Conservation (phyloP, 225 moss, liverwort and hornwort genomes). For the Marchantia paleacea region DNA sequence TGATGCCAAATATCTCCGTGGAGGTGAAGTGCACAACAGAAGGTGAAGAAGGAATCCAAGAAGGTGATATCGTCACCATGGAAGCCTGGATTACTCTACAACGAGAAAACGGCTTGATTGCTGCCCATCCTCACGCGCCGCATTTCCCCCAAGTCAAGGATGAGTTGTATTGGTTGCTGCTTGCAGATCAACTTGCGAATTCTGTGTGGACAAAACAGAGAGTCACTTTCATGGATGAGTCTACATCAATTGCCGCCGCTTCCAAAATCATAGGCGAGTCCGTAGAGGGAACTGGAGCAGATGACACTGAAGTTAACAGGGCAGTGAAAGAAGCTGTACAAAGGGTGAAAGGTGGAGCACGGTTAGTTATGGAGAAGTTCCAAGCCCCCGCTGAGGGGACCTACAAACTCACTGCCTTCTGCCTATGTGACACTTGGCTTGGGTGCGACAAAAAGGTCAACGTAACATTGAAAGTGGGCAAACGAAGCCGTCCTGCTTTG, state of each 20-base stretch:
- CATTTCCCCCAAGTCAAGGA: slow-evolving; percentile 79
- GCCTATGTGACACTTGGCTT: slow-evolving; percentile 94
- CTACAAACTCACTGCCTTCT: slow-evolving; percentile 86
- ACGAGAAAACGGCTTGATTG: slow-evolving; percentile 64
- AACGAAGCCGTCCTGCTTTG: slow-evolving; percentile 65
- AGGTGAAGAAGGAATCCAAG: slow-evolving; percentile 99
- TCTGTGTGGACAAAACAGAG: slow-evolving; percentile 92
- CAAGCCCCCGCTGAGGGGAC: slow-evolving; percentile 89
- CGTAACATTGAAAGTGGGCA: slow-evolving; percentile 76
- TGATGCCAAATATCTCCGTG: slow-evolving; percentile 69
- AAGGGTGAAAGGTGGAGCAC: slow-evolving; percentile 74
- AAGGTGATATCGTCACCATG: slow-evolving; percentile 91
- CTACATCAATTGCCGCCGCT: slow-evolving; percentile 63
- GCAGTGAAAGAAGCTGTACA: slow-evolving; percentile 65
- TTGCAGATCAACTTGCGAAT: slow-evolving; percentile 76
- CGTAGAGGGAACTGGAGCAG: slow-evolving; percentile 83
- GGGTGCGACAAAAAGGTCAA: slow-evolving; percentile 84
- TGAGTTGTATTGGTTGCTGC: slow-evolving; percentile 81
- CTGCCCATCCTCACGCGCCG: slow-evolving; percentile 81
- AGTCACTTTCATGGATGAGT: slow-evolving; percentile 77
- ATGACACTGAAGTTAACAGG: slow-evolving; percentile 59
- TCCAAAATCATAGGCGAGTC: slow-evolving; percentile 80
- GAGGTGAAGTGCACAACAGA: slow-evolving; percentile 84
- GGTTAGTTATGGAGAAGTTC: slow-evolving; percentile 82
- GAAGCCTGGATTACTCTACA: slow-evolving; percentile 79